Base-by-base conservation (phyloP, 108 stramenopile species). In the Fragilaria crotonensis region DNA sequence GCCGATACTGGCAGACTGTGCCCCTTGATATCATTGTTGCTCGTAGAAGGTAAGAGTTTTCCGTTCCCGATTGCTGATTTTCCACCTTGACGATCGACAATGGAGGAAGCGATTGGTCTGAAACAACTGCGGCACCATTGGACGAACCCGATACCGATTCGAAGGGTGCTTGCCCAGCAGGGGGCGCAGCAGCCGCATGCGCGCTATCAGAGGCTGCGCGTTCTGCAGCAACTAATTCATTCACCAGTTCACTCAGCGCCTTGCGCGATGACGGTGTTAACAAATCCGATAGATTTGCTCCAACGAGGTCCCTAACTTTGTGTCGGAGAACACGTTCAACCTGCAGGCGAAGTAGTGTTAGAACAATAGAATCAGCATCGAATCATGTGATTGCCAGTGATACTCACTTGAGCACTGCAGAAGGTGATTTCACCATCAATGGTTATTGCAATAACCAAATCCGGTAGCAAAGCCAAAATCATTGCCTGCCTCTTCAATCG, bases 391-490 rank as follows among this genome's bases (percentile, higher is more conserved):
- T 31, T 21, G 2, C 31, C 25, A 31, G 27, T 33, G 2, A 22
- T 20, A 33, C 54, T 21, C 23, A 56, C 54, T 70, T 93, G 87
- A 41, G 68, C 79, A 63, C 77, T 87, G 55, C 83, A 87, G 52
- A 93, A 93, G 7, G 85, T 89, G 33, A 93, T 85, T n/a, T 53
- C 62, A 5, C 90, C 90, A 23, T 80, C 72, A 0, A 57, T 47
- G 18, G 54, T 49, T 45, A 82, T 76, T 14, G 79, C 77, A 48
- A 93, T 67, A 2, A 93, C 85, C n/a, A 88, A 60, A 63, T 89
- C 87, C 4, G 90, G 90, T 5, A 93, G 67, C 27, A 82, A 70
- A 2, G 83, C 72, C 18, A 93, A 71, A 68, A 93, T 93, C 32
- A 89, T 46, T 9, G 85, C 87, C 47, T 89, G 83, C 30, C 81